Percentiles rank a stretch among this genome's conserved stretches.
These are phyloP conservation scores for Blastomyces silverae DNA, from an alignment of 2,329 filamentous ascomycete species.

Conservation along the genomic window DNA sequence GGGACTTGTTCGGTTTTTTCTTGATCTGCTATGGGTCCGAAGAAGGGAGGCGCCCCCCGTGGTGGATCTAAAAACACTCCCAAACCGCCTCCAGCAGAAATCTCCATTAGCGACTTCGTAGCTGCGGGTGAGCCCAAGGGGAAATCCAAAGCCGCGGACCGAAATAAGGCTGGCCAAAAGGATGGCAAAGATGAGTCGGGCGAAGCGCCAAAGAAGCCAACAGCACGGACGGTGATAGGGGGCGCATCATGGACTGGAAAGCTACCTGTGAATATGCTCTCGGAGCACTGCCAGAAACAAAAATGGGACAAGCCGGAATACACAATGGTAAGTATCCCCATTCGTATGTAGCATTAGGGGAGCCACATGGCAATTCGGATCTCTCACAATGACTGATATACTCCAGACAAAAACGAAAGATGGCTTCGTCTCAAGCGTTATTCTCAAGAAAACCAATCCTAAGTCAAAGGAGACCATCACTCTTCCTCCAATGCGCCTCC, in stretches of 20 bases:
- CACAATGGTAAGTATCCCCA: slow-evolving; percentile 53
- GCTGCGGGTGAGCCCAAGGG: slow-evolving; percentile 18
- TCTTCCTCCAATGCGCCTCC: slow-evolving; percentile 76
- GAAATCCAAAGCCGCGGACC: slow-evolving; percentile 32
- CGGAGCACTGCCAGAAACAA: slow-evolving; percentile 91
- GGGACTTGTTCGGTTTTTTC: slow-evolving; percentile 8
- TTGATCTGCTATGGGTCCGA: slow-evolving; percentile 34
- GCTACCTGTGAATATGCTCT: slow-evolving; percentile 83
- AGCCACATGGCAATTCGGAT: neutral
- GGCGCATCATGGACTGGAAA: slow-evolving; percentile 97
- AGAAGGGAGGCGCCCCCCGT: slow-evolving; percentile 37
- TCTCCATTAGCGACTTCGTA: slow-evolving; percentile 22
- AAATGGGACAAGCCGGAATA: slow-evolving; percentile 95
- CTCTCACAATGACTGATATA: slow-evolving; percentile 17
- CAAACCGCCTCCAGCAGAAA: slow-evolving; percentile 30
- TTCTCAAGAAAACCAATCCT: slow-evolving; percentile 62
- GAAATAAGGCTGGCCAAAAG: slow-evolving; percentile 22
- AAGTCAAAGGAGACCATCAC: slow-evolving; percentile 74
- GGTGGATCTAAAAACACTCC: slow-evolving; percentile 38
- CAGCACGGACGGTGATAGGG: slow-evolving; percentile 72
- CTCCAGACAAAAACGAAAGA: slow-evolving; percentile 58
- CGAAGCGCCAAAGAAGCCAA: slow-evolving; percentile 52
- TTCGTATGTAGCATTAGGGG: neutral
- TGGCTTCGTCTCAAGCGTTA: slow-evolving; percentile 73
- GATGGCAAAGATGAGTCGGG: slow-evolving; percentile 31